Conservation (phyloP, 2,329 filamentous ascomycete species). For the Cladosporium sp. region DNA sequence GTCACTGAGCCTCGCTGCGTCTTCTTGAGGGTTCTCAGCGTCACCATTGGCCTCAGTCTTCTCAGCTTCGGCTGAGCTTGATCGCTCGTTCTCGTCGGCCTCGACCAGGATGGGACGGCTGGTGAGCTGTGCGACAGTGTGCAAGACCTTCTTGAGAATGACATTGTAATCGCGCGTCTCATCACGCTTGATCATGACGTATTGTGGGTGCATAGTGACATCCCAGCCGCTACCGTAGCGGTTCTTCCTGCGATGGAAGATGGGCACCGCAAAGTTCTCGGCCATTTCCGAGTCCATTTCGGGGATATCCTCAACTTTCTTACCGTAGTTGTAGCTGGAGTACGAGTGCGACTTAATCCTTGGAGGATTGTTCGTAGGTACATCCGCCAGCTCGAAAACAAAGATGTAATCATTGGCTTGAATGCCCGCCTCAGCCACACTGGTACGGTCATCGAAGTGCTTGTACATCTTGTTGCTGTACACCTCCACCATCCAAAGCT, state of each 20-base stretch:
- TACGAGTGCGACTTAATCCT: constrained; percentile 51
- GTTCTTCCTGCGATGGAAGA: constrained; percentile 58
- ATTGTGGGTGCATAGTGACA: constrained; percentile 47
- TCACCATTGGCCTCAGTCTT: constrained; percentile 27
- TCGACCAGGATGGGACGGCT: constrained; percentile 65
- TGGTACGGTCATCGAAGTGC: constrained; percentile 69
- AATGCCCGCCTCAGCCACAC: constrained; percentile 71
- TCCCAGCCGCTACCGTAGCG: constrained; percentile 35
- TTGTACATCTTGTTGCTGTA: constrained; percentile 86
- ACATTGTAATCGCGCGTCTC: constrained; percentile 69
- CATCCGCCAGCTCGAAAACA: constrained; percentile 74
- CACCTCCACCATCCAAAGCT: constrained; percentile 78
- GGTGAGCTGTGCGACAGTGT: constrained; percentile 73
- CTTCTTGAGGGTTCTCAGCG: constrained; percentile 53
- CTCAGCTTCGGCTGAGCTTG: constrained; percentile 1
- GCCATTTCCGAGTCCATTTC: constrained; percentile 61
- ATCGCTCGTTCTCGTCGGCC: constrained; percentile 30
- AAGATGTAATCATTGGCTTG: constrained; percentile 61
- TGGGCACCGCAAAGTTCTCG: constrained; percentile 68
- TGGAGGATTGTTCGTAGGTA: constrained; percentile 74
- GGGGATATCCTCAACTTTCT: constrained; percentile 49
- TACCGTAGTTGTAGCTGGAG: constrained; percentile 39
- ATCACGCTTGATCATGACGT: constrained; percentile 72
- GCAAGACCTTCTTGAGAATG: constrained; percentile 78
- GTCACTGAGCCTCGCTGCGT: constrained; percentile 63